Evolutionary conservation across 345 rosid genomes (phyloP), one percentile per base, ranked within the genome.

Genomic region (Eucalyptus marginata): DNA sequence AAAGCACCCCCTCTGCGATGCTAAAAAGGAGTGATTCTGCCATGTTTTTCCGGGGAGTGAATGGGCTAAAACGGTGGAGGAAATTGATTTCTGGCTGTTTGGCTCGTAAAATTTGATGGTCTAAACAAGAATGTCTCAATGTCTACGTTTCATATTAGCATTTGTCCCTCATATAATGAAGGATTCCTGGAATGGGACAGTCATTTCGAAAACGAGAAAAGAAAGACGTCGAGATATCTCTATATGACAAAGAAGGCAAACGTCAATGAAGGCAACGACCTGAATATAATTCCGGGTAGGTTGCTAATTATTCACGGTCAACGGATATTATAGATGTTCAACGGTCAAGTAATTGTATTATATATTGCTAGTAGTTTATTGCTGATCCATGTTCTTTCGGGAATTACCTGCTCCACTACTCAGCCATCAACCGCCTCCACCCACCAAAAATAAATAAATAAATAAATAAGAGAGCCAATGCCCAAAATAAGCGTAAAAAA

Each of bases 381-480:
- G 66, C 15, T 59, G 2, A 59, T 59, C 66, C 31, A 59, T 59
- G 66, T 0, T 31, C 40, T 4, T 64, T 64, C 40, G 36, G 76
- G 8, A 64, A 64, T n/a, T 14, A 64, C 76, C 76, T 1, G 76
- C 59, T 54, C 59, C 59, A 22, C 27, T 8, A 22, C 27, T 54
- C 27, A 22, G 0, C 59, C 27, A 56, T 56, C 27, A 56, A 22
- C 59, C 27, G 0, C 59, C 27, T 0, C 58, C 24, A 18, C 10
- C 25, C 10, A 54, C 52, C 2, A 3, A 17, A 51, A 17, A 51
- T 7, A 51, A 7, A 51, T 6, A 51, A 16, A 50, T 0, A 15
- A 51, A 51, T 0, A 50, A 15, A 0, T 14, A 17, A 36, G 24
- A 18, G 24, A 52, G 24, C 56, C 56, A 0, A 7, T 52, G 10